Percentiles rank a stretch among this genome's conserved stretches.
Evolutionary conservation across 768 basidiomycete species (phyloP).

Genomic region (Glaciozyma martinii): DNA sequence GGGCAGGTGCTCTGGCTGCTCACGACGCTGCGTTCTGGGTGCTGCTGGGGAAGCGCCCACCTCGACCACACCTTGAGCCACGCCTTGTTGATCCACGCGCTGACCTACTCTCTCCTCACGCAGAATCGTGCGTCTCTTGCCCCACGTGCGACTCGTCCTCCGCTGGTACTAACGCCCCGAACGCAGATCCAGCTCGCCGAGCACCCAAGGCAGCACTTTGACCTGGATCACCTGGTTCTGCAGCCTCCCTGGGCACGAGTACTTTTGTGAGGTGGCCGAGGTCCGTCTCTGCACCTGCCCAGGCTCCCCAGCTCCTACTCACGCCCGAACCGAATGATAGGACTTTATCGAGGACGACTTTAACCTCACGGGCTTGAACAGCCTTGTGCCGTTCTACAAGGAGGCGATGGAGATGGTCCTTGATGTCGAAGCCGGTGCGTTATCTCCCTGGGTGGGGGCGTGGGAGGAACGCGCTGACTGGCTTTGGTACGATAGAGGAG

Average conservation of each 20-base stretch:
- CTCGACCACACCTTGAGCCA: too few relatives aligned
- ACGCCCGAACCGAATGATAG: constrained; percentile 38
- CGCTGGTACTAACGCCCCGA: neutral
- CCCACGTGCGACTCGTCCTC: neutral
- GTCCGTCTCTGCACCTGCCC: neutral
- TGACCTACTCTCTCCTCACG: too few relatives aligned
- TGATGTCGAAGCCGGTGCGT: constrained; percentile 93
- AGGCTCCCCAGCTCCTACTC: neutral
- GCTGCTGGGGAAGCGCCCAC: too few relatives aligned
- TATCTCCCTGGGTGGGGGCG: neutral
- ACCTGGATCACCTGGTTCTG: constrained; percentile 82
- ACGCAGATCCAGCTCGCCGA: constrained; percentile 12
- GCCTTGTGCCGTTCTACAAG: constrained; percentile 98
- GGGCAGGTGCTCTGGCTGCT: too few relatives aligned
- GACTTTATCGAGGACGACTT: constrained; percentile 99
- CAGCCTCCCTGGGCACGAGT: constrained; percentile 54
- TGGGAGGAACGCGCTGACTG: neutral
- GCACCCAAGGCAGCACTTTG: constrained; percentile 41
- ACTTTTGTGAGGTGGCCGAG: constrained; percentile 35
- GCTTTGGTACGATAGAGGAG: constrained; percentile 45
- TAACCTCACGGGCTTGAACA: constrained; percentile 91
- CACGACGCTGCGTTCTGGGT: too few relatives aligned
- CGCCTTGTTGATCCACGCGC: too few relatives aligned
- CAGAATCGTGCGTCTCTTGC: neutral
- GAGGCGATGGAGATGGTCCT: constrained; percentile 99